phyloP scores from a whole-genome alignment of 2,329 filamentous ascomycete genomes.

The Pyrenochaeta sp. region DNA sequence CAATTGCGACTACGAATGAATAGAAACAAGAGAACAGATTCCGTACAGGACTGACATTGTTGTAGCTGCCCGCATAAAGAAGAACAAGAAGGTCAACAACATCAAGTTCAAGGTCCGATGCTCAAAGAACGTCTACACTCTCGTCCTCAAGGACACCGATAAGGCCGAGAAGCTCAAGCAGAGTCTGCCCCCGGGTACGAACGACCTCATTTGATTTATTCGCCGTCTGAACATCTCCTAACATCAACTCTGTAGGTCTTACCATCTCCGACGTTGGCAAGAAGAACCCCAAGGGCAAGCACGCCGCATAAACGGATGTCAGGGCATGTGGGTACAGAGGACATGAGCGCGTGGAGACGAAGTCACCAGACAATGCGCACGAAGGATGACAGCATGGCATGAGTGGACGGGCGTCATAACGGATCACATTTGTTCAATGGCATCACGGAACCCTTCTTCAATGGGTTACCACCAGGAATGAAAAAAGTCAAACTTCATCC shows the following conservation, averaged over 20 bases:
- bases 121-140: slow-evolving; percentile 94
- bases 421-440: slow-evolving; percentile 44
- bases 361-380: slow-evolving; percentile 16
- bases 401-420: slow-evolving; percentile 41
- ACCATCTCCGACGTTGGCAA: slow-evolving; percentile 68
- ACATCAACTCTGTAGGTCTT: slow-evolving; percentile 55
- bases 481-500: slow-evolving; percentile 41
- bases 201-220: not conserved
- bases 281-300: slow-evolving; percentile 69
- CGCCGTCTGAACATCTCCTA: slow-evolving; percentile 6
- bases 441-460: slow-evolving; percentile 36
- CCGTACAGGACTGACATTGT: slow-evolving; percentile 16
- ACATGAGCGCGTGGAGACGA: slow-evolving; percentile 14
- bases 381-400: slow-evolving; percentile 33
- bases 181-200: slow-evolving; percentile 93
- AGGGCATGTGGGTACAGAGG: slow-evolving; percentile 8
- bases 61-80: slow-evolving; percentile 70
- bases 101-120: slow-evolving; percentile 99
- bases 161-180: slow-evolving; percentile 99
- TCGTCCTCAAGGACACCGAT: slow-evolving; percentile 97
- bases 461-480: slow-evolving; percentile 36
- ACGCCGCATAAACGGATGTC: slow-evolving; percentile 39
- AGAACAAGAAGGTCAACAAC: slow-evolving; percentile 87
- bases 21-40: not conserved
- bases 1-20: not conserved